Evolutionary conservation across 2,329 filamentous ascomycete species (phyloP).

Genomic region (Monosporascus sp.): DNA sequence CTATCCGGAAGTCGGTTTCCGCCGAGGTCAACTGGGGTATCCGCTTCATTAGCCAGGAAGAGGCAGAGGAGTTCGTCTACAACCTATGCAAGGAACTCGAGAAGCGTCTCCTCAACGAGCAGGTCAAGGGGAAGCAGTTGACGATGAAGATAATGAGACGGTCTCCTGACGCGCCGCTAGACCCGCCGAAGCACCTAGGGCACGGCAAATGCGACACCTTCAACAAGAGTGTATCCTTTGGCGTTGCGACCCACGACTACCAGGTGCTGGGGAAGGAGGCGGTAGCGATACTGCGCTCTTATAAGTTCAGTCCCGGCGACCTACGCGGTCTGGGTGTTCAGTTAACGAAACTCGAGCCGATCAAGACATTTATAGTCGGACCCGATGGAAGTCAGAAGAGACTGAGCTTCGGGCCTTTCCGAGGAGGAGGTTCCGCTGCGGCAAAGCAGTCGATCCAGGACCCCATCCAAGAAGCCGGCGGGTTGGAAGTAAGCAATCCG

Average conservation of each 20-base stretch:
- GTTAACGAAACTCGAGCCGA: slow-evolving; percentile 83
- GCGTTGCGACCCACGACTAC: slow-evolving; percentile 74
- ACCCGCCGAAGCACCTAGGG: slow-evolving; percentile 88
- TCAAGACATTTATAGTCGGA: slow-evolving; percentile 55
- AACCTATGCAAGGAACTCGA: slow-evolving; percentile 83
- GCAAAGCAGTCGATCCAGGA: slow-evolving; percentile 31
- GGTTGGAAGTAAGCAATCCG: slow-evolving; percentile 28
- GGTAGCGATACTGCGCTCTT: slow-evolving; percentile 75
- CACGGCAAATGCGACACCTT: slow-evolving; percentile 94
- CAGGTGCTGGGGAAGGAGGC: slow-evolving; percentile 74
- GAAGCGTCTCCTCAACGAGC: slow-evolving; percentile 72
- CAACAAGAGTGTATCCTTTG: slow-evolving; percentile 81
- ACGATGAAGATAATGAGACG: slow-evolving; percentile 95
- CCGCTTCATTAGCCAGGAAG: slow-evolving; percentile 83
- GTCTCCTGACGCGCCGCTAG: slow-evolving; percentile 78
- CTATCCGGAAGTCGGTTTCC: slow-evolving; percentile 86
- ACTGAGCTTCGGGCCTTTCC: slow-evolving; percentile 63
- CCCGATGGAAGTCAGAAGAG: slow-evolving; percentile 73
- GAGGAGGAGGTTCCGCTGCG: slow-evolving; percentile 26
- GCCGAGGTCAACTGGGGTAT: slow-evolving; percentile 99
- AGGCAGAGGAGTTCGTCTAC: slow-evolving; percentile 86
- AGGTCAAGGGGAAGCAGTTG: slow-evolving; percentile 80
- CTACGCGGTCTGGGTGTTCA: slow-evolving; percentile 89
- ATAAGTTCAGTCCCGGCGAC: slow-evolving; percentile 83
- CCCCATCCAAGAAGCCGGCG: slow-evolving; percentile 46